These are phyloP conservation scores for Diaporthe amygdali DNA, from an alignment of 2,329 filamentous ascomycete species.

Conservation along the genomic window DNA sequence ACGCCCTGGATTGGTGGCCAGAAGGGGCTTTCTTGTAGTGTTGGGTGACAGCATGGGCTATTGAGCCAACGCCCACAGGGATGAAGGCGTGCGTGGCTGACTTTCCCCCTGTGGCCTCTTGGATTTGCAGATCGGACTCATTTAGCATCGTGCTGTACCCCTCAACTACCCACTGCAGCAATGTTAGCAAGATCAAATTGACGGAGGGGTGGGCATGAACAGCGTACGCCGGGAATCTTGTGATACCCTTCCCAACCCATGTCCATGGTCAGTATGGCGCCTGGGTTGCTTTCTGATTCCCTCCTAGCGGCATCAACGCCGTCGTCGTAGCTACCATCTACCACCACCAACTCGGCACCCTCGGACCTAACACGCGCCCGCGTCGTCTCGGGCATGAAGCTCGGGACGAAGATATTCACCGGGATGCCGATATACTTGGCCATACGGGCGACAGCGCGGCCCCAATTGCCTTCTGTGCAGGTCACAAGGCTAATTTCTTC, in stretches of 20 bases:
- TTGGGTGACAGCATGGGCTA: constrained; percentile 71
- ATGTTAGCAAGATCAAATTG: constrained; percentile 10
- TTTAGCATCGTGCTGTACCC: constrained; percentile 76
- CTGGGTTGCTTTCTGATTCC: constrained; percentile 42
- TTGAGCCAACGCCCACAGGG: constrained; percentile 75
- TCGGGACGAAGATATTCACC: constrained; percentile 67
- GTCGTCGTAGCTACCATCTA: constrained; percentile 68
- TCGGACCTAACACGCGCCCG: constrained; percentile 62
- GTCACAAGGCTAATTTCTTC: constrained; percentile 56
- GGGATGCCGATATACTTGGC: constrained; percentile 61
- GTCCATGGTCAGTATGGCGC: constrained; percentile 69
- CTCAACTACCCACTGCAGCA: constrained; percentile 71
- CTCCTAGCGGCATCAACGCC: constrained; percentile 56
- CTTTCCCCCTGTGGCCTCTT: constrained; percentile 39
- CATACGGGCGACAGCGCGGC: constrained; percentile 74
- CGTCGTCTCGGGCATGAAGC: constrained; percentile 59
- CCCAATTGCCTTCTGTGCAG: constrained; percentile 79
- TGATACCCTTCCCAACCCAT: constrained; percentile 71
- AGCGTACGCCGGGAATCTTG: constrained; percentile 61
- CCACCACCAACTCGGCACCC: constrained; percentile 62
- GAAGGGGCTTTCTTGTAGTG: constrained; percentile 59
- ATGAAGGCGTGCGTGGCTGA: constrained; percentile 59
- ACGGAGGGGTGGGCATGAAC: neutral
- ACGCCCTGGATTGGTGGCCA: constrained; percentile 29
- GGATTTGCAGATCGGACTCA: constrained; percentile 69